Evolutionary conservation across 805 yeast species (phyloP).

Genomic region (Saturnispora sanitii): DNA sequence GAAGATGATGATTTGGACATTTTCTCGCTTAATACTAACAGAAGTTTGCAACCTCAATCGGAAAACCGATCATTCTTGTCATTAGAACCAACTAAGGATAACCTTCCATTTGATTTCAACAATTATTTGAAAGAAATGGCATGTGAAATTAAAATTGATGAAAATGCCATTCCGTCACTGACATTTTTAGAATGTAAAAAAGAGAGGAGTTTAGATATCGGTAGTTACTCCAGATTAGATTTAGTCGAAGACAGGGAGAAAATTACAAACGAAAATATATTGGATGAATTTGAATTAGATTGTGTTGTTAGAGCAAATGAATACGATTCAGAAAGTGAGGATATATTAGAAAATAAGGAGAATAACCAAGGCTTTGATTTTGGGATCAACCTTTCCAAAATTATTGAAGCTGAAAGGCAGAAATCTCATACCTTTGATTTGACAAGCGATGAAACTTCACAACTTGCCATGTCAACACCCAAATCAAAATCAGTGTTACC

Average conservation of each 20-base stretch:
- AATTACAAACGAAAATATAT: constrained; percentile 10
- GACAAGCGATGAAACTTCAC: background rate
- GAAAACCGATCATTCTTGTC: constrained; percentile 1
- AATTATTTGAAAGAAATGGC: constrained; percentile 19
- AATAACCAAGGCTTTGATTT: constrained; percentile 26
- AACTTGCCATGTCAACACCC: background rate
- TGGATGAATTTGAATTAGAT: constrained; percentile 12
- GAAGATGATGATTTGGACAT: constrained; percentile 1
- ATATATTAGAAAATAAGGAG: constrained; percentile 7
- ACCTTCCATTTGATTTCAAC: constrained; percentile 21
- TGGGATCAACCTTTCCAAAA: constrained; percentile 3
- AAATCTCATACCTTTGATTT: background rate
- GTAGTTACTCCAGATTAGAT: constrained; percentile 2
- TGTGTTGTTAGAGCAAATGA: constrained; percentile 14
- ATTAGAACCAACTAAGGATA: constrained; percentile 4
- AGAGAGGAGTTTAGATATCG: background rate
- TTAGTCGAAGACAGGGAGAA: constrained; percentile 9
- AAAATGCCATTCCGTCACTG: background rate
- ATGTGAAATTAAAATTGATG: constrained; percentile 11
- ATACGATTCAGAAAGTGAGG: constrained; percentile 12
- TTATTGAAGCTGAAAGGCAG: constrained; percentile 1
- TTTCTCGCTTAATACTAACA: constrained; percentile 3
- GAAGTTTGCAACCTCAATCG: background rate
- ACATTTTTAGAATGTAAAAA: background rate
- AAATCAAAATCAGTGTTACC: background rate